Evolutionary conservation across 2,329 filamentous ascomycete genomes (phyloP).

Genomic region (Grosmannia clavigera): DNA sequence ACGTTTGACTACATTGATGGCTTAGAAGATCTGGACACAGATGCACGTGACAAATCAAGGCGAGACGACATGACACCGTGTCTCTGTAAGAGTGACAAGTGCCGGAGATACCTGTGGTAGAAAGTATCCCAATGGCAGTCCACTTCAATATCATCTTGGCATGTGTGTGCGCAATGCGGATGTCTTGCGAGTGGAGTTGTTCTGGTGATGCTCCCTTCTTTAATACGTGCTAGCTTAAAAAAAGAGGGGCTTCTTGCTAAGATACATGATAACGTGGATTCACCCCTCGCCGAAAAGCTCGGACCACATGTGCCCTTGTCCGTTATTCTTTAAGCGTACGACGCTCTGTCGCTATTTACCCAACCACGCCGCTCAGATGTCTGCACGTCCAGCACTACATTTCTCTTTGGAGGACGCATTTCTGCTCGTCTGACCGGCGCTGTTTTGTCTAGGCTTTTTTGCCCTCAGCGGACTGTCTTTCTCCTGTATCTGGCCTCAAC

Average conservation of each 20-base stretch:
- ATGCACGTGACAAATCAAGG: conserved; percentile 35
- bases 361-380: too few species aligned
- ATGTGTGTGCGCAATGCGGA: too few species aligned
- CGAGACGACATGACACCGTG: conserved; percentile 43
- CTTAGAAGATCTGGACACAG: conserved; percentile 35
- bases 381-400: too few species aligned
- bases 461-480: too few species aligned
- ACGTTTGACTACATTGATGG: conserved; percentile 72
- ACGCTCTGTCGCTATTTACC: not conserved
- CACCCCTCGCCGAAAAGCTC: conserved; percentile 3
- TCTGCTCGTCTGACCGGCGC: too few species aligned
- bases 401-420: too few species aligned
- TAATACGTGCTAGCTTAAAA: too few species aligned
- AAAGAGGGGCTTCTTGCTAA: too few species aligned
- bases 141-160: not conserved
- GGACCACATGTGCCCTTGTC: conserved; percentile 6
- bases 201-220: too few species aligned
- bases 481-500: too few species aligned
- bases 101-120: conserved; percentile 58
- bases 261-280: not conserved
- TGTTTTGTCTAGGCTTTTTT: too few species aligned
- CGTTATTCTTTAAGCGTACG: not conserved
- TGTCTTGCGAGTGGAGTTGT: too few species aligned
- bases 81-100: conserved; percentile 52
- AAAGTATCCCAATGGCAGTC: not conserved